Base-by-base conservation (phyloP, 2,329 filamentous ascomycete genomes). In the Pseudopithomyces maydicus region DNA sequence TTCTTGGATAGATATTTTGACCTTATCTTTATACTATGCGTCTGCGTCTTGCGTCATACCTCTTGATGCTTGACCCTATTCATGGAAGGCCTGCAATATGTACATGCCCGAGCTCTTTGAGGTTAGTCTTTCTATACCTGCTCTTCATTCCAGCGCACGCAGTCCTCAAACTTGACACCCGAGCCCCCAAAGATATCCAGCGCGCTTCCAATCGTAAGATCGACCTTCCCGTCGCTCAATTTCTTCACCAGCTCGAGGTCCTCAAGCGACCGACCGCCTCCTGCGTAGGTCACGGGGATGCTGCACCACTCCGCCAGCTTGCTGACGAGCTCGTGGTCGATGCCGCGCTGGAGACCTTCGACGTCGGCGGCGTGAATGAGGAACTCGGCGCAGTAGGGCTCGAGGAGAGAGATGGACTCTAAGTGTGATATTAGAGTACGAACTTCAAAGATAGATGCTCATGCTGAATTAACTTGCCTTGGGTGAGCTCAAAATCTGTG, bases 311-410 rank as follows among this genome's bases (percentile, higher is more conserved):
- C 80, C 1, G 92, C 87, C 50, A 99, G 80, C 63, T 83, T 86
- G 64, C 82, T 77, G 8, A 99, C 92, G 12, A 99, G 83, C 64
- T 89, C 84, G 74, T 95, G 89, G 68, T 99, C 95, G 62, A 99
- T 90, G 45, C 95, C 95, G 69, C 87, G 85, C 75, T 98, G 95
- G 42, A 98, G 82, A 12, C 95, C 95, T 78, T 99, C 95, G 62
- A 97, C 95, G 76, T 99, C 95, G 41, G 95, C 95, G 15, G 95
- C 95, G 74, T 99, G 95, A 71, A 99, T 95, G 52, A 99, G 85
- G 72, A 99, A 98, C 76, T 99, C 95, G 60, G 90, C 92, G 80
- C 95, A 98, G 78, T 95, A 95, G 6, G 92, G 92, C 70, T 97
- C 91, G 22, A 98, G 84, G 39, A 85, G 80, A 55, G 83, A 82